Percentiles rank a stretch among this genome's conserved stretches.
Evolutionary conservation across 2,329 filamentous ascomycete genomes (phyloP).

Genomic region (Coniochaeta ligniaria): DNA sequence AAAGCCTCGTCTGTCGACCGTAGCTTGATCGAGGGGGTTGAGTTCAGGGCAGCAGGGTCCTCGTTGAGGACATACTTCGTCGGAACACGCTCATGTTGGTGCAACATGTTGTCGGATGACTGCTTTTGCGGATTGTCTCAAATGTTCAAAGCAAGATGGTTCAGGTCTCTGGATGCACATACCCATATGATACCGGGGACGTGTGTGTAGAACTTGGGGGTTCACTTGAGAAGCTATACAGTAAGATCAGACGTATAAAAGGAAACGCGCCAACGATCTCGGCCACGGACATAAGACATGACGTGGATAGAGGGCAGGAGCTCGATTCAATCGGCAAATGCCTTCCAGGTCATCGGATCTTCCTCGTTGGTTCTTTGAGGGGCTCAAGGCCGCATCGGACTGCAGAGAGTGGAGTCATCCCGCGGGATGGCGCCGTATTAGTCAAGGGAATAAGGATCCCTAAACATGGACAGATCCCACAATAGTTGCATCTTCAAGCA

Average conservation of each 20-base stretch:
- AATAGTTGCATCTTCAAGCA: too few relatives aligned
- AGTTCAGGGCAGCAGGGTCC: not conserved
- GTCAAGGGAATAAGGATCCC: not conserved
- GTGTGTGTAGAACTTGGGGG: too few relatives aligned
- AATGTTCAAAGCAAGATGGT: not conserved
- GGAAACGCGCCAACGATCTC: not conserved
- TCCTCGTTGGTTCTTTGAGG: not conserved
- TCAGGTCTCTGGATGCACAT: too few relatives aligned
- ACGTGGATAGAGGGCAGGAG: not conserved
- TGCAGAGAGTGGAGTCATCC: constrained; percentile 3
- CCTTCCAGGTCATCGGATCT: not conserved
- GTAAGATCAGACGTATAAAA: not conserved
- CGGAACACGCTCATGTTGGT: constrained; percentile 16
- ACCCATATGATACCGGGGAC: too few relatives aligned
- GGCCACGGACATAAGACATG: not conserved
- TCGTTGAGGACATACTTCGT: constrained; percentile 15
- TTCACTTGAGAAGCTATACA: too few relatives aligned
- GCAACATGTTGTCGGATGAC: constrained; percentile 13
- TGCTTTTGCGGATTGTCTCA: not conserved
- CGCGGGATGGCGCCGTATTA: constrained; percentile 3
- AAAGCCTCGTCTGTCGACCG: constrained; percentile 25
- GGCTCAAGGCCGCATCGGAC: constrained; percentile 2
- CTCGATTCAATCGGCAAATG: not conserved
- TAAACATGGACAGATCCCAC: too few relatives aligned
- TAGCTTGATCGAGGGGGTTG: constrained; percentile 28